Percentiles rank a stretch among this genome's conserved stretches.
Evolutionary conservation across 1,284 basidiomycete species (phyloP).

Genomic region (Ceratobasidium sp.): DNA sequence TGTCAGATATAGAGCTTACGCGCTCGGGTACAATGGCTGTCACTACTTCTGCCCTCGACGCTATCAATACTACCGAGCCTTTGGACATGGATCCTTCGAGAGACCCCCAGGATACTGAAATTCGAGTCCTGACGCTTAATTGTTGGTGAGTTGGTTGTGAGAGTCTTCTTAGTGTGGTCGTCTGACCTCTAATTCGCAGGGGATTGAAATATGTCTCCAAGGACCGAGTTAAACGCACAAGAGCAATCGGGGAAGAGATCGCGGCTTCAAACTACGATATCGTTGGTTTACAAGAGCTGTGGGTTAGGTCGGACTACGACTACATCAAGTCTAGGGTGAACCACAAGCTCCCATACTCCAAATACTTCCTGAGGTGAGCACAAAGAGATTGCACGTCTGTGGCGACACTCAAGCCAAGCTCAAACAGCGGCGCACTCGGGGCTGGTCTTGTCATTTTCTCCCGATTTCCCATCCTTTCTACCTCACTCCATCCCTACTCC

Average conservation of each 20-base stretch:
- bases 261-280: slow-evolving; percentile 82
- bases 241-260: slow-evolving; percentile 78
- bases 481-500: slow-evolving; percentile 86
- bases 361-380: slow-evolving; percentile 92
- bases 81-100: slow-evolving; percentile 17
- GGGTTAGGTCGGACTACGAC: slow-evolving; percentile 92
- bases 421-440: slow-evolving; percentile 87
- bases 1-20: slow-evolving; percentile 20
- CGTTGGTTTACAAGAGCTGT: slow-evolving; percentile 93
- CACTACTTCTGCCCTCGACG: background rate
- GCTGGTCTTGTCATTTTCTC: slow-evolving; percentile 94
- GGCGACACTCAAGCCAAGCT: slow-evolving; percentile 26
- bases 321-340: slow-evolving; percentile 74
- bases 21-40: slow-evolving; percentile 2
- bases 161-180: slow-evolving; percentile 17
- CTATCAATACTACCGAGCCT: slow-evolving; percentile 9
- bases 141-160: slow-evolving; percentile 70
- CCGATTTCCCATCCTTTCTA: slow-evolving; percentile 83
- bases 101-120: slow-evolving; percentile 54
- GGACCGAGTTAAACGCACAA: slow-evolving; percentile 77
- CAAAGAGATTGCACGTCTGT: background rate
- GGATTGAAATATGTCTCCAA: slow-evolving; percentile 91
- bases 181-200: slow-evolving; percentile 64
- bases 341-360: slow-evolving; percentile 76
- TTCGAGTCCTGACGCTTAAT: slow-evolving; percentile 81